Evolutionary conservation across 176 grass and related monocot genomes (phyloP), one percentile per base, ranked within the genome.

Genomic region (Avena insularis): DNA sequence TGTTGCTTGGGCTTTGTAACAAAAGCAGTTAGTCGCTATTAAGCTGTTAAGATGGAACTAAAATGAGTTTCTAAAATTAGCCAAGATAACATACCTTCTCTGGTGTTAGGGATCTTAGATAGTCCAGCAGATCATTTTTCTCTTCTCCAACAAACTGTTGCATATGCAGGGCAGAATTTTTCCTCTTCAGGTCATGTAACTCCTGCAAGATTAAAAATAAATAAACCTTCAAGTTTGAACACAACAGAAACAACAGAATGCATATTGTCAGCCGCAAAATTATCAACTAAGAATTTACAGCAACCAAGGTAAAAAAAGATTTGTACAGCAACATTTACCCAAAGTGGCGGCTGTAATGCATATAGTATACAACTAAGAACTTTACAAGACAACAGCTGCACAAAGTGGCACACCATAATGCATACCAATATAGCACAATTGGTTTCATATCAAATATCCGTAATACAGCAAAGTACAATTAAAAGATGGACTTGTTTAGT

Each of bases 141-240:
- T 97, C 97, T 77, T 98, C 97, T 81, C 92, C 94, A 33, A 93
- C 94, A 77, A 97, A 96, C 68, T 94, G 92, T 87, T 98, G 97
- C 97, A 98, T 98, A 82, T 98, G 89, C 69, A 94, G 77, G 21
- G 90, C 92, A 53, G 97, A 94, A 89, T 96, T 93, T 87, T 90
- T 96, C 67, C 85, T 96, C 86, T 89, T 94, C 21, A 96, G 79
- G 73, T 94, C 82, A 91, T 90, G 88, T 35, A 98, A 80, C 59
- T 96, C 97, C 97, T 98, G 79, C 48, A 89, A 75, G 48, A 83
- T 63, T 47, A 75, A 80, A 82, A 62, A 54, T 6, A 8, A 85
- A 84, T 43, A 61, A 66, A 21, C 19, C 1, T 60, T 75, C 27
- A 58, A 59, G 82, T 43, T 33, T 57, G 8, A 59, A 64, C 64